Conservation (phyloP, 139 green algal species). For the Ettlia oleoabundans region DNA sequence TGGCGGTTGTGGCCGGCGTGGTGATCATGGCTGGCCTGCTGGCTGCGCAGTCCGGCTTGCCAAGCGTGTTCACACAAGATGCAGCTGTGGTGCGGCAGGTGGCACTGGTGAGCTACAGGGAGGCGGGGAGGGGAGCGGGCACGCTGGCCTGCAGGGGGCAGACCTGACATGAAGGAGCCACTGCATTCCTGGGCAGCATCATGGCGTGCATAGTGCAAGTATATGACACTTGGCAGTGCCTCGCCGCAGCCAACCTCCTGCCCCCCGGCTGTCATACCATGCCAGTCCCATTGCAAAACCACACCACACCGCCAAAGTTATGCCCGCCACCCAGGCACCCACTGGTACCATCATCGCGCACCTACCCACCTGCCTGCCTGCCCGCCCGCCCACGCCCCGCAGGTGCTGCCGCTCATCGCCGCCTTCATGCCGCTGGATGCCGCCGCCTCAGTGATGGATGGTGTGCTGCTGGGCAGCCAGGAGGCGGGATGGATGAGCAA, state of each 20-base stretch:
- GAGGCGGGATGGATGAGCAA: constrained; percentile 37
- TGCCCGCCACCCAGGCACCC: too few species aligned
- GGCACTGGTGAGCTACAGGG: background rate
- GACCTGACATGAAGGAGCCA: too few species aligned
- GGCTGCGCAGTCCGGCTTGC: background rate
- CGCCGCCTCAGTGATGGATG: constrained; percentile 47
- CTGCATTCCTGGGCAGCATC: too few species aligned
- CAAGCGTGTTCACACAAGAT: constrained; percentile 46
- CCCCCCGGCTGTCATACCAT: too few species aligned
- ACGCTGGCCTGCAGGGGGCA: background rate
- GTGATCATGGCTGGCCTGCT: constrained; percentile 26
- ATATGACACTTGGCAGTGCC: too few species aligned
- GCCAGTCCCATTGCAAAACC: too few species aligned
- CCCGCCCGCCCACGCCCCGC: background rate
- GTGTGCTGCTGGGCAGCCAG: constrained; percentile 46
- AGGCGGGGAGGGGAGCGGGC: background rate
- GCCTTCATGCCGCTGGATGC: constrained; percentile 53
- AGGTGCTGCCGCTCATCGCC: constrained; percentile 47
- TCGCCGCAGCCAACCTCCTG: too few species aligned
- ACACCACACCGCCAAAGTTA: too few species aligned
- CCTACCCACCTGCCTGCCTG: background rate
- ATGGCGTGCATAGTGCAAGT: too few species aligned
- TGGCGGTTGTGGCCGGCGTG: constrained; percentile 38
- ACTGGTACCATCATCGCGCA: too few species aligned
- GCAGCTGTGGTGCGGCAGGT: constrained; percentile 35